Evolutionary conservation across 371 early-diverging fungal genomes (phyloP).

Genomic region (Mucor piriformis): DNA sequence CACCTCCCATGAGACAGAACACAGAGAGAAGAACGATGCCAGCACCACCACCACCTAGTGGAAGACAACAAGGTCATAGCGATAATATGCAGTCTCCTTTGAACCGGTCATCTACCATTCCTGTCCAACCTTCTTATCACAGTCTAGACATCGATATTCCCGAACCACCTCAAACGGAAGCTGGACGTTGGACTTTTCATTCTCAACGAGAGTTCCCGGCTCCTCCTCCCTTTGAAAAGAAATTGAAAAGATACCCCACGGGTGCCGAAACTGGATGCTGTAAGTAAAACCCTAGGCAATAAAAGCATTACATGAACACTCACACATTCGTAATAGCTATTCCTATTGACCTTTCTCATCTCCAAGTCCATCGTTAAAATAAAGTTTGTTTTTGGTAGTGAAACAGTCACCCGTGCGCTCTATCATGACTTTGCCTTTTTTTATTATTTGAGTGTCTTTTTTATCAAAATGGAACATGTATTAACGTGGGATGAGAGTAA

Average conservation of each 20-base stretch:
- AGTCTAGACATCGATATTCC: slow-evolving; percentile 42
- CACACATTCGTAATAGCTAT: slow-evolving; percentile 25
- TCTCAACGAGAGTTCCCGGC: slow-evolving; percentile 51
- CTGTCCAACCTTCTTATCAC: slow-evolving; percentile 45
- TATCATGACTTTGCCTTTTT: not conserved
- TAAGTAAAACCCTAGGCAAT: slow-evolving; percentile 25
- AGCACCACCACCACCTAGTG: slow-evolving; percentile 27
- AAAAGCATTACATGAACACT: not conserved
- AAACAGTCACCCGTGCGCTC: slow-evolving; percentile 5
- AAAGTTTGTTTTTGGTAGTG: not conserved
- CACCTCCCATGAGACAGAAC: slow-evolving; percentile 21
- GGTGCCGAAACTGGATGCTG: slow-evolving; percentile 55
- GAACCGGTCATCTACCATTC: slow-evolving; percentile 39
- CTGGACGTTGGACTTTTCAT: slow-evolving; percentile 55
- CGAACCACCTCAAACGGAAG: slow-evolving; percentile 54
- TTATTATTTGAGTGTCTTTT: not conserved
- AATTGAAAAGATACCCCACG: slow-evolving; percentile 45
- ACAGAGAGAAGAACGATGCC: slow-evolving; percentile 32
- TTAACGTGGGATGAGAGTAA: slow-evolving; percentile 62
- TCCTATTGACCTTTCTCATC: slow-evolving; percentile 46
- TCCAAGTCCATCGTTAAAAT: slow-evolving; percentile 22
- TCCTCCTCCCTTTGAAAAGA: slow-evolving; percentile 52
- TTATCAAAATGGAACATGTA: slow-evolving; percentile 37
- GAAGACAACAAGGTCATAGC: not conserved
- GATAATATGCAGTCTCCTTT: slow-evolving; percentile 28